Evolutionary conservation across 768 basidiomycete species (phyloP).

Genomic region (Suillus subluteus): DNA sequence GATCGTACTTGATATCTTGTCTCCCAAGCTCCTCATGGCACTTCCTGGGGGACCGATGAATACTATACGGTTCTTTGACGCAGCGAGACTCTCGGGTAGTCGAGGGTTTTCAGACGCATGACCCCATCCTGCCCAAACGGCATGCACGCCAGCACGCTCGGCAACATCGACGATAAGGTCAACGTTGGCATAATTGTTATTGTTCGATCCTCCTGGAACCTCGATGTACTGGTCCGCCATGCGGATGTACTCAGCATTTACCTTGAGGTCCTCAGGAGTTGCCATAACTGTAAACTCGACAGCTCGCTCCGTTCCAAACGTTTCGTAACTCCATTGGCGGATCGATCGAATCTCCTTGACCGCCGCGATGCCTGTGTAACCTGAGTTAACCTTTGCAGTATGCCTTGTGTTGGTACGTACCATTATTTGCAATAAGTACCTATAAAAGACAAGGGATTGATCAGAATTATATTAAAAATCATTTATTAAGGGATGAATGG

Average conservation of each 20-base stretch:
- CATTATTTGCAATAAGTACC: conserved; percentile 99
- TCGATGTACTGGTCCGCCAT: conserved; percentile 99
- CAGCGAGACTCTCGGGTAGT: conserved; percentile 89
- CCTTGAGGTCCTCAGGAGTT: conserved; percentile 96
- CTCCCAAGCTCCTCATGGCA: conserved; percentile 98
- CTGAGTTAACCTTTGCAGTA: conserved; percentile 24
- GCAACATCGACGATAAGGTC: conserved; percentile 98
- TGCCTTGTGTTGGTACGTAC: conserved; percentile 41
- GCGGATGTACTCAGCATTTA: conserved; percentile 99
- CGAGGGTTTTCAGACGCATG: conserved; percentile 99
- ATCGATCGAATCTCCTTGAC: conserved; percentile 99
- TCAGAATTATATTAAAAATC: conserved; percentile 12
- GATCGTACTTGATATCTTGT: conserved; percentile 99
- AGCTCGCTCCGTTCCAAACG: conserved; percentile 93
- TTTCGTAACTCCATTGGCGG: conserved; percentile 99
- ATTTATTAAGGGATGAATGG: not conserved
- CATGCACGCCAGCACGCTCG: conserved; percentile 95
- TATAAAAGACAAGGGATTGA: conserved; percentile 33
- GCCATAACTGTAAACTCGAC: conserved; percentile 99
- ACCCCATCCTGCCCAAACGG: conserved; percentile 99
- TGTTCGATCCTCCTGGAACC: conserved; percentile 97
- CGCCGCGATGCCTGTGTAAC: conserved; percentile 85
- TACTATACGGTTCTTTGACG: conserved; percentile 93
- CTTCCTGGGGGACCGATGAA: conserved; percentile 99
- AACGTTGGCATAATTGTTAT: conserved; percentile 99